Base-by-base conservation (phyloP, 2,329 filamentous ascomycete genomes). In the Cercospora sp. region DNA sequence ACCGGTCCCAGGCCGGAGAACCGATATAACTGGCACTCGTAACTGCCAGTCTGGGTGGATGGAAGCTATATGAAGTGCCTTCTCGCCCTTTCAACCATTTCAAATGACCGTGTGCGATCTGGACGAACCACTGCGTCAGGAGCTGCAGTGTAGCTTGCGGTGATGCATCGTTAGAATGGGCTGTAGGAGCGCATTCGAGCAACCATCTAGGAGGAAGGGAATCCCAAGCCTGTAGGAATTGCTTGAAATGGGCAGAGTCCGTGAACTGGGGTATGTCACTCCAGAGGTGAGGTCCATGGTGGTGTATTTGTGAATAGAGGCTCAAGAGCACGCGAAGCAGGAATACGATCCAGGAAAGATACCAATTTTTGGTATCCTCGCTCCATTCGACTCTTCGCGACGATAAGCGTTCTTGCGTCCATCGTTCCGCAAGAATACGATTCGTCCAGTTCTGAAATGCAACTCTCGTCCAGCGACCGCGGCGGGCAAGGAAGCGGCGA, bases 301-400 rank as follows among this genome's bases (percentile, higher is more conserved):
- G n/a, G 18, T 20, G 42, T 5, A 12, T 1, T 48, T 48, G 42
- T 12, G 3, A 23, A 48, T 48, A 5, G 18, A 48, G 18, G 18
- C 42, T 48, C 18, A 48, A 48, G n/a, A 48, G 42, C 42, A 48
- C 18, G 3, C 42, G 42, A 48, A 48, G 42, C 42, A 48, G 18
- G 16, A 40, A 40, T 40, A 40, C 1, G 36, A 40, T 40, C 36
- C 36, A 48, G 8, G 5, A 2, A 48, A 48, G 18, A 48, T 20
- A 9, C 42, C n/a, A 48, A 12, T 2, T 18, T 18, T 5, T 9
- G 18, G 3, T 5, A 10, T 23, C 42, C 3, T 10, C 2, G 18
- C 42, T 48, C 42, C 18, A 23, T 12, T 48, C 18, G 18, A 5
- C 42, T 48, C 4, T 10, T 48, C 42, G 42, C 20, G 18, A 23